These are phyloP conservation scores for Verruconis gallopava DNA, from an alignment of 2,329 filamentous ascomycete genomes.

Conservation along the genomic window DNA sequence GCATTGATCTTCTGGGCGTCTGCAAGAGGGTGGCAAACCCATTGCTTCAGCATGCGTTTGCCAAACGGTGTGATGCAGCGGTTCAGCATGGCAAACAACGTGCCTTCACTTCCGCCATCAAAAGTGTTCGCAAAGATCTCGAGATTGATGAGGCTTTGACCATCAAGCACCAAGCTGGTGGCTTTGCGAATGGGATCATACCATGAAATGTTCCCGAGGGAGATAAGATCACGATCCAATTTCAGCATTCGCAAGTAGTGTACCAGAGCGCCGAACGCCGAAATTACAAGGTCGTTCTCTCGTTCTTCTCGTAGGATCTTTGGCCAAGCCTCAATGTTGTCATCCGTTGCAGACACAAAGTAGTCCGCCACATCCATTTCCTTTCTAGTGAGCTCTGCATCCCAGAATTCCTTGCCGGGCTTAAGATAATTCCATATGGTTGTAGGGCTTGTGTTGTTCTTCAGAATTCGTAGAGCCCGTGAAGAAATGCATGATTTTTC, in stretches of 20 bases:
- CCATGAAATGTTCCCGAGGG: constrained; percentile 78
- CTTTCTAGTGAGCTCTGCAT: constrained; percentile 65
- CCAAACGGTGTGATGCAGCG: constrained; percentile 93
- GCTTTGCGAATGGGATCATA: constrained; percentile 89
- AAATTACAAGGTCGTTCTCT: constrained; percentile 75
- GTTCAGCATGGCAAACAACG: constrained; percentile 81
- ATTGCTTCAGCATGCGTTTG: constrained; percentile 89
- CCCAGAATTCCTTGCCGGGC: constrained; percentile 78
- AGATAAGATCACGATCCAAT: constrained; percentile 75
- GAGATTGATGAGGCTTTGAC: constrained; percentile 94
- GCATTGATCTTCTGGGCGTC: constrained; percentile 83
- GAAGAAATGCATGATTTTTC: constrained; percentile 72
- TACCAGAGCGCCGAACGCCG: constrained; percentile 75
- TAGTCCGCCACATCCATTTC: constrained; percentile 73
- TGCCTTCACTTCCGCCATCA: constrained; percentile 74
- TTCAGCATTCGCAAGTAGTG: constrained; percentile 76
- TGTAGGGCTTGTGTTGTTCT: constrained; percentile 85
- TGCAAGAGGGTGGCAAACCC: constrained; percentile 91
- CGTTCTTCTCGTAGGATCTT: constrained; percentile 55
- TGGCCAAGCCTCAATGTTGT: constrained; percentile 62
- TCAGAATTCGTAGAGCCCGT: constrained; percentile 84
- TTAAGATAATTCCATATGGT: constrained; percentile 95
- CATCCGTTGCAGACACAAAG: constrained; percentile 49
- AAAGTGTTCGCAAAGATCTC: constrained; percentile 91
- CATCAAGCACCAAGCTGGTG: constrained; percentile 82